Evolutionary conservation across 768 basidiomycete species (phyloP).

Genomic region (Rhizopogon vulgaris): DNA sequence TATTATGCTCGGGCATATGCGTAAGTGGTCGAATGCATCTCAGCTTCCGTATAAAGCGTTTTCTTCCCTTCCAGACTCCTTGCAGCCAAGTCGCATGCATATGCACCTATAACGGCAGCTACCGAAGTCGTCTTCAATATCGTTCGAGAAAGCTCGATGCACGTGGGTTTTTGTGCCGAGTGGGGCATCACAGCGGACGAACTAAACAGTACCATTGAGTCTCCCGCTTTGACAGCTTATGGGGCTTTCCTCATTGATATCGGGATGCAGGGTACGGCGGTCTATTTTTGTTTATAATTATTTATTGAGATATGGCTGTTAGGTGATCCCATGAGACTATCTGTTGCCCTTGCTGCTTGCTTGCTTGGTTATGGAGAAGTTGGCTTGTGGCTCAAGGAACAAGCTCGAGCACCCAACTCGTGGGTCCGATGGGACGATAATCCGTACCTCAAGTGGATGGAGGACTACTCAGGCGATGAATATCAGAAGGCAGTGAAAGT

Average conservation of each 20-base stretch:
- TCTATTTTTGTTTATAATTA: not conserved
- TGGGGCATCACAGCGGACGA: slow-evolving; percentile 65
- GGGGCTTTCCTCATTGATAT: slow-evolving; percentile 80
- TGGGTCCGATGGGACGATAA: slow-evolving; percentile 64
- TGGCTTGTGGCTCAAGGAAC: slow-evolving; percentile 72
- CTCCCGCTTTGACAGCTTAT: slow-evolving; percentile 74
- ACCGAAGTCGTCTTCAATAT: slow-evolving; percentile 60
- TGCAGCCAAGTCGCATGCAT: slow-evolving; percentile 69
- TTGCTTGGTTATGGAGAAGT: slow-evolving; percentile 91
- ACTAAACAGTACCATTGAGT: slow-evolving; percentile 57
- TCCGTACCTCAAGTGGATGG: slow-evolving; percentile 69
- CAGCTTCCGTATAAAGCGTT: not conserved
- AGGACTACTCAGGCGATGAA: slow-evolving; percentile 67
- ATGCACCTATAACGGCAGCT: slow-evolving; percentile 54
- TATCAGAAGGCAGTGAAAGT: slow-evolving; percentile 69
- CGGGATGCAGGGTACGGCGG: slow-evolving; percentile 53
- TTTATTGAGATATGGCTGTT: not conserved
- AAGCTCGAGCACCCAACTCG: slow-evolving; percentile 34
- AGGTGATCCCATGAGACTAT: slow-evolving; percentile 66
- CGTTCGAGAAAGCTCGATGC: slow-evolving; percentile 64
- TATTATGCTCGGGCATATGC: slow-evolving; percentile 83
- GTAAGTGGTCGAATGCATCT: slow-evolving; percentile 29
- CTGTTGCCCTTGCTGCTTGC: slow-evolving; percentile 83
- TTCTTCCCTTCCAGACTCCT: slow-evolving; percentile 44
- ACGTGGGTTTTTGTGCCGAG: slow-evolving; percentile 60